Conservation (phyloP, 2,329 filamentous ascomycete species). For the Phyllosticta citriasiana region DNA sequence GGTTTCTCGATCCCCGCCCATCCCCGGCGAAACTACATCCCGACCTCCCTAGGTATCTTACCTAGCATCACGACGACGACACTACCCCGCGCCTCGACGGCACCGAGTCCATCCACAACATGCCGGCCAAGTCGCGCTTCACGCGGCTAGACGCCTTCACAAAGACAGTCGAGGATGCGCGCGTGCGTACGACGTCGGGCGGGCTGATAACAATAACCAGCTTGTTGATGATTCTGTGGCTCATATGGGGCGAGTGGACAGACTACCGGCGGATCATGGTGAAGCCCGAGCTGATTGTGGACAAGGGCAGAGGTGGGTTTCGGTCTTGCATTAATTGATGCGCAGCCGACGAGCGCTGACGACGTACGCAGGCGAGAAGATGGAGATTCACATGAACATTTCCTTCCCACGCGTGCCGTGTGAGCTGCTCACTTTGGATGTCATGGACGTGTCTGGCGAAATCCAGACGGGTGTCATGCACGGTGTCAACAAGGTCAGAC, state of each 20-base stretch:
- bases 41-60: neutral
- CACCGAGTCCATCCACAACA: conserved; percentile 30
- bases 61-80: neutral
- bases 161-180: conserved; percentile 97
- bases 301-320: conserved; percentile 77
- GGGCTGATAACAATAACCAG: conserved; percentile 91
- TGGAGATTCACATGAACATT: conserved; percentile 98
- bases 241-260: conserved; percentile 90
- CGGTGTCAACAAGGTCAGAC: conserved; percentile 81
- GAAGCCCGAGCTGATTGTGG: conserved; percentile 86
- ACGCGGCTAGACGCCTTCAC: conserved; percentile 97
- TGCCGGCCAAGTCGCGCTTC: conserved; percentile 89
- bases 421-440: conserved; percentile 89
- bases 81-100: neutral
- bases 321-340: neutral
- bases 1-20: neutral
- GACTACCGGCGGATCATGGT: conserved; percentile 83
- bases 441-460: conserved; percentile 98
- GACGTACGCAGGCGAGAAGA: conserved; percentile 64
- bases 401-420: conserved; percentile 91
- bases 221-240: conserved; percentile 74
- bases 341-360: conserved; percentile 4
- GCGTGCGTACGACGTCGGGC: conserved; percentile 88
- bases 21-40: neutral
- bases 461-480: conserved; percentile 91